Base-by-base conservation (phyloP, 305 asterid genomes). In the Lippia alba region DNA sequence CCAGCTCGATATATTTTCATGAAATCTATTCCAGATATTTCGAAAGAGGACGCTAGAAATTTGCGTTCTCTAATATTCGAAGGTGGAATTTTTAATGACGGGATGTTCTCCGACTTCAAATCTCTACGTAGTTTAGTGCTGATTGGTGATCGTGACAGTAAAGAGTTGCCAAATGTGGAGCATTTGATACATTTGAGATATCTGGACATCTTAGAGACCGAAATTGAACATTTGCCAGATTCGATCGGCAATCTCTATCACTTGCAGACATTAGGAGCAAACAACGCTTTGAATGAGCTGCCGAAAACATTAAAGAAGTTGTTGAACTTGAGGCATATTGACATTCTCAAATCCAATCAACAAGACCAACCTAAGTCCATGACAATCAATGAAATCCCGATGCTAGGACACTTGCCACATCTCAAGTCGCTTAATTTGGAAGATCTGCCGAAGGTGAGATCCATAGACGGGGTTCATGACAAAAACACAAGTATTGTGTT, bases 371-470 rank as follows among this genome's bases (percentile, higher is more conserved):
- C 3, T 49, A 17, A 49, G 2, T 9, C 19, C 56, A 0, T 6
- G 10, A 14, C 19, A 17, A 5, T 69, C n/a, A 34, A 48, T 17
- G 58, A 76, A 56, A 62, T 82, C 14, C 84, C 80, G 12, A 68
- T 24, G 5, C 69, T 79, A 32, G 80, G 86, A 24, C 78, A 65
- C n/a, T 78, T 81, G 2, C 78, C 76, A 36, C 17, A 11, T 56
- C 78, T 82, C 12, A 36, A 36, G 41, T 9, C 4, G 32, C 75
- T 82, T 2, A 8, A 19, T 17, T 10, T 82, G 24, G 0, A 34
- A 2, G 19, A n/a, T 1, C 44, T 74, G 33, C 11, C 11, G 4
- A 56, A 15, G 2, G 59, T 71, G 14, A 45, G n/a, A 39, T 54
- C 34, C 3, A 4, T 72, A 72, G 64, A 8, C 30, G 30, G 30